Evolutionary conservation across 2,329 filamentous ascomycete species (phyloP), one percentile per base, ranked within the genome.

Genomic region (Alternaria postmessia): DNA sequence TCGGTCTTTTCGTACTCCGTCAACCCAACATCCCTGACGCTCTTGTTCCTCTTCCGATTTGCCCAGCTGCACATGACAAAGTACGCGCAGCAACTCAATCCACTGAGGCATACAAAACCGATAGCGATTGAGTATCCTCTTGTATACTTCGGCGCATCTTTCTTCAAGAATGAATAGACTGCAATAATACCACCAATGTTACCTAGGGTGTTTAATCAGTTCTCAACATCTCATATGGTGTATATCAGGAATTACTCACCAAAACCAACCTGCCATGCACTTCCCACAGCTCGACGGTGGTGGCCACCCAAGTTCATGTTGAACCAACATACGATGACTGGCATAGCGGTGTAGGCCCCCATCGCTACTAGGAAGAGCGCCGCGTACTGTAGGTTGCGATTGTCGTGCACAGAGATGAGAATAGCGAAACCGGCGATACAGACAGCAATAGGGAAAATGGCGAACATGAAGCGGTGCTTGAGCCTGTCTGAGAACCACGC

Each of bases 261-360:
- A 20, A 62, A 59, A 0, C 79, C 81, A 18, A 85, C 77, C 61
- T 85, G 83, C 81, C 81, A 85, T 0, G 83, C 84, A 12, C 72
- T 75, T 0, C 83, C 83, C 0, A 85, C 80, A 5, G 80, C 74
- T 41, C 84, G 78, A 3, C 83, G 73, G 60, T 84, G 83, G 58
- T 86, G 84, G 1, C 82, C 81, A 12, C 83, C 80, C 1, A 85
- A 75, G 57, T 86, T 86, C 82, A 85, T 84, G 54, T 83, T 84
- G 75, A 84, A 84, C 83, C 83, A 86, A 64, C 84, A 85, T 5
- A 83, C 79, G 43, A 93, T 87, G 30, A 97, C 89, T 0, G 94
- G 93, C 90, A 97, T 94, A n/a, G 93, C 92, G 1, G 88, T 89
- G 79, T 96, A 97, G 0, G 87, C 86, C 51, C 92, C 92, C 81